Percentiles rank a stretch among this genome's conserved stretches.
Evolutionary conservation across 2,329 filamentous ascomycete species (phyloP).

Genomic region (Penicillium sp.): DNA sequence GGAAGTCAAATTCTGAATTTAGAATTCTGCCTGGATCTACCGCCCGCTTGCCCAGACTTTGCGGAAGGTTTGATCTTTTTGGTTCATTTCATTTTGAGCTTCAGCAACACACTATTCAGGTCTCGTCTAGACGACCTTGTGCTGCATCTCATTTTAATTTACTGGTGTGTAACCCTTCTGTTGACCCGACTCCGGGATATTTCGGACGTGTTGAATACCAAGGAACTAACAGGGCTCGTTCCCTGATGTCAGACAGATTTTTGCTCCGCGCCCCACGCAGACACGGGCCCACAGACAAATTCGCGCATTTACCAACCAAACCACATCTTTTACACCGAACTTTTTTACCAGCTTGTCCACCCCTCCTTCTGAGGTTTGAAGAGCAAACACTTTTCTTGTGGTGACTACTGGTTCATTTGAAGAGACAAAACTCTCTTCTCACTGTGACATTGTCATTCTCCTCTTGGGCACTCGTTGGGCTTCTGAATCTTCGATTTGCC

Average conservation of each 20-base stretch:
- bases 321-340: conserved; percentile 14
- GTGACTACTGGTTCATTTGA: not conserved
- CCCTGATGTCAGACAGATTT: conserved; percentile 25
- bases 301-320: conserved; percentile 24
- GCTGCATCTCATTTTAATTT: not conserved
- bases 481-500: conserved; percentile 13
- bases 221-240: conserved; percentile 7
- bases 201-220: not conserved
- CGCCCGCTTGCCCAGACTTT: conserved; percentile 5
- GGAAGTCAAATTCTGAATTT: not conserved
- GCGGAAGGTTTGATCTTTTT: not conserved
- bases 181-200: not conserved
- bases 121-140: conserved; percentile 3
- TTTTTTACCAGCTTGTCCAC: conserved; percentile 20
- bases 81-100: not conserved
- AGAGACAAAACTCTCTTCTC: not conserved
- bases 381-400: not conserved
- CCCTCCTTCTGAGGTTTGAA: not conserved
- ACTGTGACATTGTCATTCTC: not conserved
- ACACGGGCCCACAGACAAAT: conserved; percentile 29
- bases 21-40: conserved; percentile 2
- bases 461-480: conserved; percentile 21
- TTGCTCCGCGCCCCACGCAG: conserved; percentile 23
- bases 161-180: not conserved
- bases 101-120: conserved; percentile 1